These are phyloP conservation scores for Fraxinus sp. DNA, from an alignment of 305 asterid genomes.

Conservation along the genomic window DNA sequence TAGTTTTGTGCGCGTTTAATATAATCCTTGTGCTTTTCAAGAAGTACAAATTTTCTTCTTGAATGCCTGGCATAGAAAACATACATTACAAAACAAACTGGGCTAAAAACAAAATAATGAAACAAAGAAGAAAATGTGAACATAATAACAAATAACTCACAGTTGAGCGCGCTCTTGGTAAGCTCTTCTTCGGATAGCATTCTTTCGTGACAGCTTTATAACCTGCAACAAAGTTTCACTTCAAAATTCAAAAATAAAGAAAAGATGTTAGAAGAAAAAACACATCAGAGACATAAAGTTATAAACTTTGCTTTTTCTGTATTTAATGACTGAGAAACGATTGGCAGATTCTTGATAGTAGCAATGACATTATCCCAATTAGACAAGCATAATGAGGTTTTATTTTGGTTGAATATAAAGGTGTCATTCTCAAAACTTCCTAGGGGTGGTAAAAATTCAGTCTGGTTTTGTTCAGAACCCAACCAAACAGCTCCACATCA, in stretches of 20 bases:
- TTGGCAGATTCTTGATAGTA: neutral
- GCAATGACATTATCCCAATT: neutral
- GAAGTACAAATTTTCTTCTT: slow-evolving; percentile 67
- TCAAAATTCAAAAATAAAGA: neutral
- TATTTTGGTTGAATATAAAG: neutral
- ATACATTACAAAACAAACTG: neutral
- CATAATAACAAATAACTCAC: slow-evolving; percentile 41
- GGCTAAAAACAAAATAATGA: neutral
- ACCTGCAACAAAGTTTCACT: neutral
- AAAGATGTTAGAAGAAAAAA: neutral
- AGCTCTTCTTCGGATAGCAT: slow-evolving; percentile 62
- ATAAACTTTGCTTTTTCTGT: neutral
- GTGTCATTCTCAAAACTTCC: neutral
- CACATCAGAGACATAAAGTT: neutral
- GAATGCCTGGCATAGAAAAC: slow-evolving; percentile 37
- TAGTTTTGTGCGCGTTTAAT: slow-evolving; percentile 60
- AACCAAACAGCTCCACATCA: neutral
- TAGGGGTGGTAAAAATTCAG: neutral
- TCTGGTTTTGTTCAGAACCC: neutral
- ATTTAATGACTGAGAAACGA: neutral
- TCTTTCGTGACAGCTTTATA: slow-evolving; percentile 46
- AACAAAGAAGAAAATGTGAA: neutral
- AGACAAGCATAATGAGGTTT: neutral
- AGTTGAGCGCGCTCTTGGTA: slow-evolving; percentile 90
- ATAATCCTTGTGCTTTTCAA: slow-evolving; percentile 89